A percentile compares a stretch with the other conserved stretches of the same genome.
These are phyloP conservation scores for Aspergillus unguis DNA, from an alignment of 2,329 filamentous ascomycete genomes.

Conservation along the genomic window DNA sequence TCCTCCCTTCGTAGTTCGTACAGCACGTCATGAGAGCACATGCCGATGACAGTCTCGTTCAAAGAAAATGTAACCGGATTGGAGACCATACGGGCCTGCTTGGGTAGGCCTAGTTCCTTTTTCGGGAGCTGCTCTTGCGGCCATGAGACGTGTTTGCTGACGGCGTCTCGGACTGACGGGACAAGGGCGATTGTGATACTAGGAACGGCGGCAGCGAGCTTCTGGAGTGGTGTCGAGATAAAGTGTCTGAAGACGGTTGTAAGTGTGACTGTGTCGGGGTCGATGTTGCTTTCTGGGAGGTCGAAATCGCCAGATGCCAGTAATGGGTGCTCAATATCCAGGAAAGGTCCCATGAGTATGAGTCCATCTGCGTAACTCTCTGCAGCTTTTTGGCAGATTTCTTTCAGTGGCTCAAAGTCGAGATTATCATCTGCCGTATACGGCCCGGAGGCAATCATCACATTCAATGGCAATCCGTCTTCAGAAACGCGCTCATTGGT, in stretches of 20 bases:
- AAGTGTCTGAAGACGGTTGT: conserved; percentile 77
- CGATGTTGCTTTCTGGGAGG: conserved; percentile 62
- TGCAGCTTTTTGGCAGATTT: conserved; percentile 73
- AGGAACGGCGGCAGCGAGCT: conserved; percentile 68
- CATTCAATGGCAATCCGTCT: conserved; percentile 67
- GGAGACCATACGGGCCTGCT: conserved; percentile 71
- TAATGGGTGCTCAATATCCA: conserved; percentile 87
- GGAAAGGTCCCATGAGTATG: conserved; percentile 79
- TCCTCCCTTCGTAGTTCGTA: conserved; percentile 79
- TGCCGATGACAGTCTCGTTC: conserved; percentile 79
- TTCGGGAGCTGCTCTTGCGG: conserved; percentile 69
- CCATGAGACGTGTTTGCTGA: conserved; percentile 83
- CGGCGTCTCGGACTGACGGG: conserved; percentile 77
- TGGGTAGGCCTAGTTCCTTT: conserved; percentile 75
- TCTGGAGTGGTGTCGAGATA: conserved; percentile 69
- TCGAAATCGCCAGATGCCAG: conserved; percentile 78
- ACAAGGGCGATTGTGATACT: conserved; percentile 76
- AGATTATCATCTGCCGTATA: conserved; percentile 92
- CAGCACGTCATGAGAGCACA: conserved; percentile 80
- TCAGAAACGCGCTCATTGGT: conserved; percentile 68
- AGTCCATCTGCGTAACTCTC: conserved; percentile 73
- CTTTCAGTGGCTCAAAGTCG: conserved; percentile 80
- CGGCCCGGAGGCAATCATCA: conserved; percentile 78
- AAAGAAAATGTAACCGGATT: conserved; percentile 87
- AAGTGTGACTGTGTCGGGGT: conserved; percentile 77